Conservation (phyloP, 768 basidiomycete species). For the Boletus rufocinnamomeus region DNA sequence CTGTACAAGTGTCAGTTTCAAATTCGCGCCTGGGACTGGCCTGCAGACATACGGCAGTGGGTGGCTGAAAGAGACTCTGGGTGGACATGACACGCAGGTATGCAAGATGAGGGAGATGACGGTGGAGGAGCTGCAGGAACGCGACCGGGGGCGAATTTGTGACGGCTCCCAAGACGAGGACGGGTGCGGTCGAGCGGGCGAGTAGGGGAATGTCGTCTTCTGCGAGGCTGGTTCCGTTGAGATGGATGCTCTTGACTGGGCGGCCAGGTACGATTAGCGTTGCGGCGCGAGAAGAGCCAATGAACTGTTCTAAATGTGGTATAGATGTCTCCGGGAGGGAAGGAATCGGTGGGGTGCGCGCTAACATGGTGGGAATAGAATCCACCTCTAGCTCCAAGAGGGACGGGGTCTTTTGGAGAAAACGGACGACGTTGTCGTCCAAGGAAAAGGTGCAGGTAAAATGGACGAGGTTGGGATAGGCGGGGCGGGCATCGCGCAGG, state of each 20-base stretch:
- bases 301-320: constrained; percentile 54
- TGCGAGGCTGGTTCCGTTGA: constrained; percentile 60
- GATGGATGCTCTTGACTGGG: constrained; percentile 62
- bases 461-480: constrained; percentile 51
- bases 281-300: constrained; percentile 60
- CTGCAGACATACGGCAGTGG: constrained; percentile 44
- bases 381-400: constrained; percentile 61
- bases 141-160: constrained; percentile 58
- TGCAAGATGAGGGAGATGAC: constrained; percentile 57
- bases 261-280: constrained; percentile 61
- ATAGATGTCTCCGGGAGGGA: constrained; percentile 38
- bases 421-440: constrained; percentile 57
- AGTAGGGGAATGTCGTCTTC: constrained; percentile 57
- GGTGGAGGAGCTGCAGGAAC: constrained; percentile 58
- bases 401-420: constrained; percentile 56
- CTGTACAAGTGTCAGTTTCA: constrained; percentile 37
- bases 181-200: constrained; percentile 47
- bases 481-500: constrained; percentile 37
- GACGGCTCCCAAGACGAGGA: constrained; percentile 59
- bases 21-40: background rate
- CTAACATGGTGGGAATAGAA: constrained; percentile 32
- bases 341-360: constrained; percentile 24
- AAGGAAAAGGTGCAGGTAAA: constrained; percentile 65
- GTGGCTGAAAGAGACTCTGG: constrained; percentile 50
- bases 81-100: constrained; percentile 68